Evolutionary conservation across 306 rosid genomes (phyloP).

Genomic region (Abrus pulchellus): DNA sequence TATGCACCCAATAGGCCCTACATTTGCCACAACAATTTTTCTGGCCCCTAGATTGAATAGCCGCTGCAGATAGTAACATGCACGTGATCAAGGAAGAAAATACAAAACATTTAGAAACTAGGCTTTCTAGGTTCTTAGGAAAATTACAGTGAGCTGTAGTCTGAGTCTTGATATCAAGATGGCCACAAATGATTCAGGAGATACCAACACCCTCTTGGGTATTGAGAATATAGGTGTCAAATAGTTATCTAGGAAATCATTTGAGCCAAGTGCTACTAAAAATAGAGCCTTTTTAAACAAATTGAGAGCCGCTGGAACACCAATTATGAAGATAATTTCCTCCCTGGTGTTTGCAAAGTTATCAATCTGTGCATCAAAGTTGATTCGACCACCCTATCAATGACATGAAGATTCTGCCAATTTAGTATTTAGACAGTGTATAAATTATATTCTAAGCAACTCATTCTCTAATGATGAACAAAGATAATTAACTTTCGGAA

Average conservation of each 20-base stretch:
- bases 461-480: not conserved
- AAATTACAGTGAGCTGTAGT: constrained; percentile 65
- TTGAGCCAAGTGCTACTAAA: constrained; percentile 69
- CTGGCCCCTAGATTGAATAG: constrained; percentile 72
- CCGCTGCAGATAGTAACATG: constrained; percentile 55
- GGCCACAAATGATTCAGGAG: constrained; percentile 67
- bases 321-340: constrained; percentile 64
- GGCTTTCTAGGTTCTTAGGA: not conserved
- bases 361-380: constrained; percentile 73
- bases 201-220: constrained; percentile 49
- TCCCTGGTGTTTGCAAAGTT: constrained; percentile 72
- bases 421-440: not conserved
- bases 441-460: not conserved
- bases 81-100: not conserved
- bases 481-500: not conserved
- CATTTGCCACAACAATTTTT: constrained; percentile 66
- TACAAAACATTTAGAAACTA: not conserved
- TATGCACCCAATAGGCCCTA: constrained; percentile 85
- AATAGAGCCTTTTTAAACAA: constrained; percentile 58
- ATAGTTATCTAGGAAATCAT: constrained; percentile 76
- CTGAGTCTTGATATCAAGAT: constrained; percentile 62
- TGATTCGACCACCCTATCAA: constrained; percentile 71
- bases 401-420: not conserved
- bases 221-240: constrained; percentile 61
- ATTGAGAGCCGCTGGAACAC: constrained; percentile 52